A percentile compares a stretch with the other conserved stretches of the same genome.
Conservation (phyloP, 106 monocot genomes). For the Cymbidium sinense region DNA sequence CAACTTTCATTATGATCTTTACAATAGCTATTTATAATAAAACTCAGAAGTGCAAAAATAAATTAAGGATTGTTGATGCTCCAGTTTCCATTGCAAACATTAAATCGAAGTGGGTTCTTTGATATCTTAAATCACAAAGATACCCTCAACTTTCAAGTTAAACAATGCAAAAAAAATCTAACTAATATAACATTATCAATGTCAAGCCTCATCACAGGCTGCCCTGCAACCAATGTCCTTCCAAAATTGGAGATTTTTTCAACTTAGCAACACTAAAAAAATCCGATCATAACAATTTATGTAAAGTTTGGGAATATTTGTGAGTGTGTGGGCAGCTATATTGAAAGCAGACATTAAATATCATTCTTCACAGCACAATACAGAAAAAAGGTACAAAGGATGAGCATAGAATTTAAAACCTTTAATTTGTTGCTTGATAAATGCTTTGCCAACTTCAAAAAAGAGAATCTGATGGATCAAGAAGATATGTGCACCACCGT, state of each 20-base stretch:
- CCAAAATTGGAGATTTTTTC: not conserved
- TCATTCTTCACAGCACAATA: not conserved
- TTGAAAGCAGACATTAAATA: not conserved
- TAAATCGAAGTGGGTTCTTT: no score
- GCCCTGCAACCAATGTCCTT: not conserved
- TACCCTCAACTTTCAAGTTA: no score
- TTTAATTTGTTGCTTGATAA: slow-evolving; percentile 73
- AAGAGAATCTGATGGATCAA: slow-evolving; percentile 86
- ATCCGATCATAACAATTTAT: not conserved
- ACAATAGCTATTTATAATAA: no score
- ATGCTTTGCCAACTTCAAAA: slow-evolving; percentile 80
- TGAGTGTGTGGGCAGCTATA: not conserved
- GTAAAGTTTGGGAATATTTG: no score
- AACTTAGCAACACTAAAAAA: not conserved
- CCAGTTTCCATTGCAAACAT: no score
- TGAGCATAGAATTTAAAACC: slow-evolving; percentile 15
- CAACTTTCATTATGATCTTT: no score
- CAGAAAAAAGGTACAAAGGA: not conserved
- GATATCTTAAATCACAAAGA: no score
- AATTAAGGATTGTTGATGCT: no score
- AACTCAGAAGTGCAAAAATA: no score
- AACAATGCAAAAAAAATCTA: no score
- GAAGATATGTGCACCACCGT: slow-evolving; percentile 94
- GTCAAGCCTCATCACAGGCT: no score
- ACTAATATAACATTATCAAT: no score